Percentiles rank a stretch among this genome's conserved stretches.
Conservation (phyloP, 2,329 filamentous ascomycete species). For the Colletotrichum limetticola region DNA sequence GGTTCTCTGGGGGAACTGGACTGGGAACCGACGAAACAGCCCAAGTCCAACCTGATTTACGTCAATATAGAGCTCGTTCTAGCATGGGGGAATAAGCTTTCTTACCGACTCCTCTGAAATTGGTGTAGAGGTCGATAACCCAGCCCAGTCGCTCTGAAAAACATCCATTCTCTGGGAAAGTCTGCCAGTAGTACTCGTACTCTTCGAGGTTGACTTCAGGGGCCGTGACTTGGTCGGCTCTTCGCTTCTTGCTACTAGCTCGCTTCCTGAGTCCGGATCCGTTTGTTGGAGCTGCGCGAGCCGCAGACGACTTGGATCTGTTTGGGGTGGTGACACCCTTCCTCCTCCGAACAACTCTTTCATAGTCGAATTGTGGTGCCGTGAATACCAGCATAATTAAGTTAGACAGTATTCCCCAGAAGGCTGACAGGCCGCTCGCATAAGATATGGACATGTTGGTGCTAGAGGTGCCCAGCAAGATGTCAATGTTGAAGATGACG, state of each 20-base stretch:
- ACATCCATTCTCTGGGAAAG: slow-evolving; percentile 62
- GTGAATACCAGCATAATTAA: slow-evolving; percentile 63
- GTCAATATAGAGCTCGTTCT: background rate
- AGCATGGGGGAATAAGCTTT: background rate
- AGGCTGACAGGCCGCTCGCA: slow-evolving; percentile 58
- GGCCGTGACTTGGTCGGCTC: slow-evolving; percentile 1
- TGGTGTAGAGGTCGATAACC: slow-evolving; percentile 64
- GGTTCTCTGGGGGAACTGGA: slow-evolving; percentile 53
- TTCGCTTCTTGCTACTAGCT: slow-evolving; percentile 23
- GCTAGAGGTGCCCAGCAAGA: slow-evolving; percentile 57
- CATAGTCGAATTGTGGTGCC: slow-evolving; percentile 66
- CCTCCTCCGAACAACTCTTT: slow-evolving; percentile 56
- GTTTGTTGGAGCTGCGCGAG: background rate
- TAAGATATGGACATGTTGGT: slow-evolving; percentile 63
- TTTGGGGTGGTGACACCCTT: slow-evolving; percentile 17
- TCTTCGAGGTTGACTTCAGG: slow-evolving; percentile 36
- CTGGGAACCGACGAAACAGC: slow-evolving; percentile 60
- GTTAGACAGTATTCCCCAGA: slow-evolving; percentile 62
- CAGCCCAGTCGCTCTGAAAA: slow-evolving; percentile 64
- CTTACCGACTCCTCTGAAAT: slow-evolving; percentile 66
- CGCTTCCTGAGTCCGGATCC: slow-evolving; percentile 9
- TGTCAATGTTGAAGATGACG: slow-evolving; percentile 54
- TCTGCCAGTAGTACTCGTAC: slow-evolving; percentile 69
- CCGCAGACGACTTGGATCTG: slow-evolving; percentile 12
- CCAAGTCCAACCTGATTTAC: slow-evolving; percentile 65